Base-by-base conservation (phyloP, 2,329 filamentous ascomycete species). In the Leptographium wingfieldii region DNA sequence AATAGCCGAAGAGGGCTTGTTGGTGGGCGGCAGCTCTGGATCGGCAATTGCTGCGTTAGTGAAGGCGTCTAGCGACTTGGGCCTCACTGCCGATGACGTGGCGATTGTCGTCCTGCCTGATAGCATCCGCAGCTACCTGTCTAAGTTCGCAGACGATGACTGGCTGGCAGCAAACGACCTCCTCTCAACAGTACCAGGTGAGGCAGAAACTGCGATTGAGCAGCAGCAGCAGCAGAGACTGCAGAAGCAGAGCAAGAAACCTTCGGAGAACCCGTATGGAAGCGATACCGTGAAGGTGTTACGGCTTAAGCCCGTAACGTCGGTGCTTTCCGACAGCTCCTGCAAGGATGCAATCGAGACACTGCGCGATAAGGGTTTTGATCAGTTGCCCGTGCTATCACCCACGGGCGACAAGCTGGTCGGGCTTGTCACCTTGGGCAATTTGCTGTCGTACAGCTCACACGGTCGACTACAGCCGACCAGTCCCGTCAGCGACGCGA, bases 141-240 rank as follows among this genome's bases (percentile, higher is more conserved):
- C 88, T 76, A 99, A 99, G 82, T 99, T 99, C 71, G 91, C 91
- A 65, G 94, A 99, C 71, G 95, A 99, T 70, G 94, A 97, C 77
- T 99, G 94, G 95, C 85, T 99, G 60, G 92, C 91, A 14, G 94
- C 94, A 64, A 99, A 99, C 75, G 87, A 92, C 71, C 88, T 99
- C 29, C 81, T 97, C 31, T 83, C 89, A n/a, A 68, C 69, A 73
- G 74, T 46, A 19, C 43, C 43, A 63, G 76, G 73, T 19, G 48
- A 80, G 19, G n/a, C 29, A 29, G 27, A 33, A 53, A n/a, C 67
- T 68, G 55, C 64, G 67, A 27, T 68, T 12, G 19, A 72, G 57
- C 76, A 68, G 63, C 31, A 46, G 25, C 67, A 68, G 55, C 64
- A 67, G 31, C 68, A 22, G 22, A 22, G 72, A 56, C 75, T 68